Evolutionary conservation across 73 alveolate species (phyloP).

Genomic region (Paramecium sonneborni): DNA sequence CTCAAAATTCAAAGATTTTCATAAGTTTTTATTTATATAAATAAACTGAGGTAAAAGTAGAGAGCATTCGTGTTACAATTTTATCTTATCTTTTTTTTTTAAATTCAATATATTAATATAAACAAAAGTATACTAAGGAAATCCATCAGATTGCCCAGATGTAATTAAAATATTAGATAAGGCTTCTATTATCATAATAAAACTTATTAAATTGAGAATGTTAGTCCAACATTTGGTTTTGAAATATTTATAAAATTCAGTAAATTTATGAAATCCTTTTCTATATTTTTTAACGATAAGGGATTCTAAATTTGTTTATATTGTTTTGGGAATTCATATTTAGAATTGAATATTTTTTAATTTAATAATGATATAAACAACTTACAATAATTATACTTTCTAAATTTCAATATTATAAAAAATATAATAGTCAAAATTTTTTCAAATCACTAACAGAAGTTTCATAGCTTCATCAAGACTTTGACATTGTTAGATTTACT

Average conservation of each 20-base stretch:
- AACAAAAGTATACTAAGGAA: slow-evolving; percentile 91
- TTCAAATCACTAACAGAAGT: slow-evolving; percentile 3
- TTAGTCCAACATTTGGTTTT: slow-evolving; percentile 95
- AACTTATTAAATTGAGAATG: slow-evolving; percentile 83
- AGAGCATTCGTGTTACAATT: slow-evolving; percentile 82
- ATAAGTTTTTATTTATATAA: slow-evolving; percentile 83
- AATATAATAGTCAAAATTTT: not conserved
- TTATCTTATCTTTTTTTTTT: slow-evolving; percentile 69
- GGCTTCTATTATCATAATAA: slow-evolving; percentile 85
- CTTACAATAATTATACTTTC: not conserved
- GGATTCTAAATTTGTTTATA: slow-evolving; percentile 82
- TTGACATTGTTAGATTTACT: not conserved
- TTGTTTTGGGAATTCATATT: slow-evolving; percentile 92
- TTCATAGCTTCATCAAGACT: slow-evolving; percentile 17
- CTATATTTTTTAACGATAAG: slow-evolving; percentile 95
- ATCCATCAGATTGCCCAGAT: slow-evolving; percentile 98
- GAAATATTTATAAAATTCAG: slow-evolving; percentile 82
- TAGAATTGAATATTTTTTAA: slow-evolving; percentile 86
- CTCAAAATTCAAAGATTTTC: slow-evolving; percentile 61
- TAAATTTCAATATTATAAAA: not conserved
- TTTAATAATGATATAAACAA: not conserved
- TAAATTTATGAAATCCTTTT: slow-evolving; percentile 89
- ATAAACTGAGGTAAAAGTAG: slow-evolving; percentile 90
- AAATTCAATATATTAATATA: slow-evolving; percentile 69
- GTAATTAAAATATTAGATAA: slow-evolving; percentile 92